These are phyloP conservation scores for Chytriomyces hyalinus DNA, from an alignment of 192 early-diverging fungal genomes.

Conservation along the genomic window DNA sequence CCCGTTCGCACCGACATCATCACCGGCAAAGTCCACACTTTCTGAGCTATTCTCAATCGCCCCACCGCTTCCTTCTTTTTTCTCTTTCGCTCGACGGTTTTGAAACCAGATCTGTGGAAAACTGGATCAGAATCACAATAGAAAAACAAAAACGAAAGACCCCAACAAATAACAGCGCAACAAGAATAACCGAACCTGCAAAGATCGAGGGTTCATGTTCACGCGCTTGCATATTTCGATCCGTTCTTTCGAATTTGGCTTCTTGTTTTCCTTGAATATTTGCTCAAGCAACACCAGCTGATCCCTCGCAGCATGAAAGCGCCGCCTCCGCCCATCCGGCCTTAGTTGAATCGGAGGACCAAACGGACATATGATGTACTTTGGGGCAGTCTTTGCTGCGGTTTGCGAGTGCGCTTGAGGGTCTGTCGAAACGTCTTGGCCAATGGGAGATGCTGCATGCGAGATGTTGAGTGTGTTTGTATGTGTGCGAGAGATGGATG, in stretches of 20 bases:
- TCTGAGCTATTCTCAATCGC: no score
- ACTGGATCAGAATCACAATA: background rate
- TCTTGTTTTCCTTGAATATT: slow-evolving; percentile 77
- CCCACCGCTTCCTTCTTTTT: slow-evolving; percentile 35
- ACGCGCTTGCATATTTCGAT: slow-evolving; percentile 76
- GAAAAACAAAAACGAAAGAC: slow-evolving; percentile 7
- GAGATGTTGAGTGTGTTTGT: no score
- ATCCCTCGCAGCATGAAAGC: slow-evolving; percentile 44
- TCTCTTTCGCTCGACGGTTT: slow-evolving; percentile 86
- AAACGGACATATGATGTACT: slow-evolving; percentile 34
- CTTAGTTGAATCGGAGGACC: slow-evolving; percentile 33
- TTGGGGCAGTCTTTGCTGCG: background rate
- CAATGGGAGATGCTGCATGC: background rate
- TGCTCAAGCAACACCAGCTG: slow-evolving; percentile 75
- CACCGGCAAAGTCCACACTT: background rate
- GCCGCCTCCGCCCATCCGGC: slow-evolving; percentile 26
- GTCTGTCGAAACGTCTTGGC: background rate
- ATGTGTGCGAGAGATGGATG: no score
- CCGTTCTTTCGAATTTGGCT: slow-evolving; percentile 84
- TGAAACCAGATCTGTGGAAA: slow-evolving; percentile 64
- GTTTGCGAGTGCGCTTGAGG: background rate
- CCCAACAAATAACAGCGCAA: background rate
- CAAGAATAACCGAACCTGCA: slow-evolving; percentile 86
- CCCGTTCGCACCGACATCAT: background rate
- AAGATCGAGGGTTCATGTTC: slow-evolving; percentile 87